Conservation (phyloP, 2,329 filamentous ascomycete species). For the Claviceps sp. region DNA sequence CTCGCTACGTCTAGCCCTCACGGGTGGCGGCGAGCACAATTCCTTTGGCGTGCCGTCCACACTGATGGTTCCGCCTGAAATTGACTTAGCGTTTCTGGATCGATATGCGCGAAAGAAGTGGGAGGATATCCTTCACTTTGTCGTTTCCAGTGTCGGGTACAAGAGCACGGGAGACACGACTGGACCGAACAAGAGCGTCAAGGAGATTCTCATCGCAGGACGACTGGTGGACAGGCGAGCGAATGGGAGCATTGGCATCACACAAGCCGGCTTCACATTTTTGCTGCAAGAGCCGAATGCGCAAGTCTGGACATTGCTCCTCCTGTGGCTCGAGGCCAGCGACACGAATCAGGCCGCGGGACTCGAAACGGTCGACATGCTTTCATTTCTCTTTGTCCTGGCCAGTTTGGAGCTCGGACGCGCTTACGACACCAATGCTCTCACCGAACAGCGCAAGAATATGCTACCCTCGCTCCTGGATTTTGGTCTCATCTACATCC, state of each 20-base stretch:
- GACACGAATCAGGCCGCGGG: constrained; percentile 43
- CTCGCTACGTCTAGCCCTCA: constrained; percentile 75
- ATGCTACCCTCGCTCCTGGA: constrained; percentile 87
- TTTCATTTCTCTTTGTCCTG: constrained; percentile 91
- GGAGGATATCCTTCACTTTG: constrained; percentile 92
- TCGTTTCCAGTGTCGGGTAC: constrained; percentile 64
- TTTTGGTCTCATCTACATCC: constrained; percentile 80
- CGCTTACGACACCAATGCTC: constrained; percentile 74
- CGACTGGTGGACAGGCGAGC: constrained; percentile 57
- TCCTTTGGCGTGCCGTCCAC: constrained; percentile 82
- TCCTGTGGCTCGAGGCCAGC: constrained; percentile 83
- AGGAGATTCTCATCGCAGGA: constrained; percentile 68
- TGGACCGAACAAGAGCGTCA: constrained; percentile 62
- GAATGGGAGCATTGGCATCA: constrained; percentile 65
- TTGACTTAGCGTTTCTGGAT: constrained; percentile 65
- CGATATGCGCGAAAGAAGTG: constrained; percentile 77
- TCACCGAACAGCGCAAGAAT: constrained; percentile 68
- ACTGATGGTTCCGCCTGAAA: constrained; percentile 44
- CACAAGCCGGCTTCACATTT: constrained; percentile 87
- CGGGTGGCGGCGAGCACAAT: constrained; percentile 70
- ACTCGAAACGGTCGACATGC: constrained; percentile 83
- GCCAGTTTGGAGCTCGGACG: constrained; percentile 85
- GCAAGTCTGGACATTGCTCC: constrained; percentile 89
- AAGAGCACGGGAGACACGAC: constrained; percentile 32
- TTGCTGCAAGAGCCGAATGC: constrained; percentile 89